Conservation (phyloP, 306 rosid genomes). For the Lablab purpureus region DNA sequence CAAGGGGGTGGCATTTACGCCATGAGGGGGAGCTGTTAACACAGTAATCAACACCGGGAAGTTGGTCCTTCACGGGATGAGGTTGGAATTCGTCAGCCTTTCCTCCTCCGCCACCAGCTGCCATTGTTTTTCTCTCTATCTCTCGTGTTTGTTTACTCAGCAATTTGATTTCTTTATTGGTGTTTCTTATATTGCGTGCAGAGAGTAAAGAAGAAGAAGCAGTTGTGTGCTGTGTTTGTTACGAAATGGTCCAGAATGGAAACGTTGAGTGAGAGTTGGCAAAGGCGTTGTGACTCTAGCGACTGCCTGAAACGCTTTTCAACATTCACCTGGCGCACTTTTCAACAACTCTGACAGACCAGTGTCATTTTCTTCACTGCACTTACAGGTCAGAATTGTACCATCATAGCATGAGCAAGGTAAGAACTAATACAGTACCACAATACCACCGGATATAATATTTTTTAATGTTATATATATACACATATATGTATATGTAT, state of each 20-base stretch:
- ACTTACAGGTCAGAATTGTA: not conserved
- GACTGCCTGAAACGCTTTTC: constrained; percentile 3
- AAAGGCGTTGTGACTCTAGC: constrained; percentile 44
- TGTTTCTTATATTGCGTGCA: constrained; percentile 25
- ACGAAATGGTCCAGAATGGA: constrained; percentile 10
- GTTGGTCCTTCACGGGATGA: constrained; percentile 83
- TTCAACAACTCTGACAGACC: constrained; percentile 3
- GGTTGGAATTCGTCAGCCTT: constrained; percentile 72
- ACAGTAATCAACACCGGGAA: constrained; percentile 82
- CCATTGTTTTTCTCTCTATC: constrained; percentile 8
- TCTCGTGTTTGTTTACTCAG: not conserved
- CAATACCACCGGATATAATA: not conserved
- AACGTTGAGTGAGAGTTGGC: constrained; percentile 41
- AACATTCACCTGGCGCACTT: constrained; percentile 3
- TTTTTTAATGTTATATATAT: not conserved
- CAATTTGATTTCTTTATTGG: not conserved
- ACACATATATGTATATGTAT: too few relatives aligned
- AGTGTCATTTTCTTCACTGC: constrained; percentile 20
- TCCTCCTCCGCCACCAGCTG: constrained; percentile 51
- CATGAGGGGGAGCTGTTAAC: constrained; percentile 76
- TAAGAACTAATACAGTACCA: not conserved
- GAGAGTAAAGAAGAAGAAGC: not conserved
- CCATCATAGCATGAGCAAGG: not conserved
- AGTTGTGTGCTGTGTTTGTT: not conserved
- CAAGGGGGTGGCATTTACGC: constrained; percentile 54